These are phyloP conservation scores for Dictyostelium citrinum DNA, from an alignment of 78 protist genomes.

Conservation along the genomic window DNA sequence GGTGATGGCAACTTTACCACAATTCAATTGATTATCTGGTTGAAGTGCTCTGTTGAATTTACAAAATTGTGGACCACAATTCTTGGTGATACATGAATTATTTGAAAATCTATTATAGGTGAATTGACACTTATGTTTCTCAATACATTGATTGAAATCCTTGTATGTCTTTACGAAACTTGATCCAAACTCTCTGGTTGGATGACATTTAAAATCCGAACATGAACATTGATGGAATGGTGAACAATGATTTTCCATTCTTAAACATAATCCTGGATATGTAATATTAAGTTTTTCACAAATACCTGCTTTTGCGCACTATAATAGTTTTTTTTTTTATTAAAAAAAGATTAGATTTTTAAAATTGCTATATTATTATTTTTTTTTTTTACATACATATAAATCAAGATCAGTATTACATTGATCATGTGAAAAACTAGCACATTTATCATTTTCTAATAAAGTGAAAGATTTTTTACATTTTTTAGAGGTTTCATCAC, in stretches of 20 bases:
- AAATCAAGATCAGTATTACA: neutral
- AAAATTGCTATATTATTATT: too few species aligned
- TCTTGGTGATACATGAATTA: neutral
- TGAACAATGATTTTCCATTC: constrained; percentile 1
- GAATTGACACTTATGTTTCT: neutral
- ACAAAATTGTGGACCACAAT: neutral
- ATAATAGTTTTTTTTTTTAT: too few species aligned
- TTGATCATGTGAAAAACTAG: neutral
- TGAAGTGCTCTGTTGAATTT: neutral
- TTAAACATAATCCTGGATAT: neutral
- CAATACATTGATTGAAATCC: neutral
- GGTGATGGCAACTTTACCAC: neutral
- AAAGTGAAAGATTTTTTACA: neutral
- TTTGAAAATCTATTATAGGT: neutral
- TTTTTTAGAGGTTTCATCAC: neutral
- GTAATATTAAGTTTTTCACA: neutral
- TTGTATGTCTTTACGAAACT: neutral
- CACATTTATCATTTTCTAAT: neutral
- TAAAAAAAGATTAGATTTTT: too few species aligned
- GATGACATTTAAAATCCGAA: constrained; percentile 4
- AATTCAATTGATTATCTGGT: neutral
- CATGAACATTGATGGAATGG: neutral
- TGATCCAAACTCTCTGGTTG: neutral
- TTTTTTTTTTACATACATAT: neutral
- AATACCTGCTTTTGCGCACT: neutral